Conservation (phyloP, 345 rosid genomes). For the Aquilaria malaccensis region DNA sequence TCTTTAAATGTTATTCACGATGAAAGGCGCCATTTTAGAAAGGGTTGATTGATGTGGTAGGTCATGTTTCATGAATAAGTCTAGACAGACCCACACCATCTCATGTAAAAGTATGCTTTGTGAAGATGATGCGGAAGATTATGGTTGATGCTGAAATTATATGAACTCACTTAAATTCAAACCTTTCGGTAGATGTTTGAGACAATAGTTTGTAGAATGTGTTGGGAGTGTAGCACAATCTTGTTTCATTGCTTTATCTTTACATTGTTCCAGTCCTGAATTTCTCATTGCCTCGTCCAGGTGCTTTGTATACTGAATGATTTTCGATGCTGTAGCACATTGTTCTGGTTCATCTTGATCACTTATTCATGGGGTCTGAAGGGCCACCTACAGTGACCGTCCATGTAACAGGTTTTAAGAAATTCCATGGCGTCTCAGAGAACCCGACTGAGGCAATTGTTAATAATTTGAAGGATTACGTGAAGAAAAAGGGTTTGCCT, state of each 20-base stretch:
- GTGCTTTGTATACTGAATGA: slow-evolving; percentile 8
- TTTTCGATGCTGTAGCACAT: slow-evolving; percentile 14
- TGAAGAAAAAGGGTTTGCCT: slow-evolving; percentile 58
- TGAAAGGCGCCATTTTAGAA: no score
- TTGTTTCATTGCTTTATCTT: slow-evolving; percentile 4
- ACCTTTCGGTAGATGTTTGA: background rate
- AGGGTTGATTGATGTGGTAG: no score
- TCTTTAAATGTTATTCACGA: no score
- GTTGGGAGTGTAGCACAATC: background rate
- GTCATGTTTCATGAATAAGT: no score
- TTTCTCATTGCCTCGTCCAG: slow-evolving; percentile 17
- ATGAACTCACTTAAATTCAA: background rate
- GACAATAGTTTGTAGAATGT: background rate
- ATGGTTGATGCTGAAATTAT: background rate
- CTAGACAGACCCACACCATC: background rate
- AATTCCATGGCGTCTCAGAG: slow-evolving; percentile 96
- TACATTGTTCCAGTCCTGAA: slow-evolving; percentile 6
- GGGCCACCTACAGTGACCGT: slow-evolving; percentile 75
- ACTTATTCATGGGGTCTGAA: slow-evolving; percentile 80
- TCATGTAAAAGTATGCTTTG: background rate
- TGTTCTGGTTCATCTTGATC: slow-evolving; percentile 5
- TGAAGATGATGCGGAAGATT: background rate
- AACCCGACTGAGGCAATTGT: slow-evolving; percentile 89
- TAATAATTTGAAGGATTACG: slow-evolving; percentile 55
- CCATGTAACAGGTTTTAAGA: slow-evolving; percentile 91